Conservation (phyloP, 148 eudicot genomes). For the Fagopyrum tataricum region DNA sequence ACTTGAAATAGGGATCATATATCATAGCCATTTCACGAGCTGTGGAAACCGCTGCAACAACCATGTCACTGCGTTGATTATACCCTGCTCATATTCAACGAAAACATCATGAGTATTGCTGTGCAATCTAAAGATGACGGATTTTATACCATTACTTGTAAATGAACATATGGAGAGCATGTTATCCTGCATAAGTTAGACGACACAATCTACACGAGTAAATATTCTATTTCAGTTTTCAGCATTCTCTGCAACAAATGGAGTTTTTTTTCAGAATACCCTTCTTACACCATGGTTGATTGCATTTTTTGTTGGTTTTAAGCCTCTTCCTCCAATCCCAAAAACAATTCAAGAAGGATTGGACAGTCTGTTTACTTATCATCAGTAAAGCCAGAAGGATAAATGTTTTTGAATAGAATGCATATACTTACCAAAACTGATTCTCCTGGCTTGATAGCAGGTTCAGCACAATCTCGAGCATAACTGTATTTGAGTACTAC, state of each 20-base stretch:
- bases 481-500: conserved; percentile 42
- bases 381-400: background rate
- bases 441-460: conserved; percentile 91
- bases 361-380: too few species aligned
- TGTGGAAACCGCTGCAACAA: conserved; percentile 64
- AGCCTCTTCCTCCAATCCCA: too few species aligned
- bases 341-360: too few species aligned
- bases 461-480: conserved; percentile 83
- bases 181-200: background rate
- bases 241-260: background rate
- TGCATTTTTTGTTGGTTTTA: background rate
- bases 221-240: background rate
- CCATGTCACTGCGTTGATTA: conserved; percentile 73
- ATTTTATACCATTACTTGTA: too few species aligned
- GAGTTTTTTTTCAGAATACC: background rate
- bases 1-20: background rate
- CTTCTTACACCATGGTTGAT: background rate
- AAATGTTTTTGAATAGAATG: background rate
- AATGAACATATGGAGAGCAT: background rate
- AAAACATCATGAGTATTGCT: background rate
- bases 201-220: background rate
- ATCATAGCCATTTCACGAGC: conserved; percentile 21
- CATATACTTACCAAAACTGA: conserved; percentile 56
- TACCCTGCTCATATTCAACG: conserved; percentile 32
- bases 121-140: background rate